Conservation (phyloP, 2,329 filamentous ascomycete genomes). For the Phialophora macrospora region DNA sequence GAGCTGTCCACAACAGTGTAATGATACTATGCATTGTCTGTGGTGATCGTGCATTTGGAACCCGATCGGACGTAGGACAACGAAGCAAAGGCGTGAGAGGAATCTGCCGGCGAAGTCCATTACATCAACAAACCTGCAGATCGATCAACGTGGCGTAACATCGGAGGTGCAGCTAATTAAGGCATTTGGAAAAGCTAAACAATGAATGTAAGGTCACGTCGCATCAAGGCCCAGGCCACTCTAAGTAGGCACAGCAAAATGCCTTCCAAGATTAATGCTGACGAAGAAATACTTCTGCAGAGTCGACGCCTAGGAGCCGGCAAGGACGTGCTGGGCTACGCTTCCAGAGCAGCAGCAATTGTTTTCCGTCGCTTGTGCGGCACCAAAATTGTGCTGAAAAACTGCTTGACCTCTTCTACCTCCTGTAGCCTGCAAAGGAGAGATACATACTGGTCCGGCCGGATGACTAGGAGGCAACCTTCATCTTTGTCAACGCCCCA, state of each 20-base stretch:
- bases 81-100: not conserved
- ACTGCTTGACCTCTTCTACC: slow-evolving; percentile 29
- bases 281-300: not conserved
- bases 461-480: slow-evolving; percentile 64
- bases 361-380: not conserved
- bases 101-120: not conserved
- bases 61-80: not conserved
- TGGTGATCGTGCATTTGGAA: not conserved
- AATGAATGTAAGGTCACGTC: not conserved
- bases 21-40: not conserved
- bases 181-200: not conserved
- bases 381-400: slow-evolving; percentile 15
- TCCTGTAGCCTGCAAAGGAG: slow-evolving; percentile 28
- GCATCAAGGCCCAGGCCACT: too few species aligned
- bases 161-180: not conserved
- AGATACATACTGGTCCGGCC: slow-evolving; percentile 70
- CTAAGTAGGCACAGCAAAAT: too few species aligned
- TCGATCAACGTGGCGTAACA: not conserved
- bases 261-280: too few species aligned
- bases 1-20: not conserved
- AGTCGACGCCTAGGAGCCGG: not conserved
- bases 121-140: not conserved
- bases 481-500: slow-evolving; percentile 62
- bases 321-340: not conserved
- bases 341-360: not conserved